Evolutionary conservation across 2,329 filamentous ascomycete species (phyloP).

Genomic region (Pyrenophora teres): DNA sequence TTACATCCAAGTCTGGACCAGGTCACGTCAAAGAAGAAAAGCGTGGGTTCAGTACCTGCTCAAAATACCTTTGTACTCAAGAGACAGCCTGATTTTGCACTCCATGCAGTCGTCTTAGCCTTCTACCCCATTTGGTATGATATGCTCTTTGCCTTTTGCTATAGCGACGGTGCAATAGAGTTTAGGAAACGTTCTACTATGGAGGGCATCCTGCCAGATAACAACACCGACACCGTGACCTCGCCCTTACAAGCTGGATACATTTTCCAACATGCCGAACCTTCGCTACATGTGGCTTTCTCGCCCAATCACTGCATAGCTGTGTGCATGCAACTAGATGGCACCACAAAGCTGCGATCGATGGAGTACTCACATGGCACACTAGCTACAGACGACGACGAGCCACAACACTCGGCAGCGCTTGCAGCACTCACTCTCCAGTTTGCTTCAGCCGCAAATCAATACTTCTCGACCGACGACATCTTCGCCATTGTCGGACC

Average conservation of each 20-base stretch:
- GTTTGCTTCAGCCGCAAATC: slow-evolving; percentile 50
- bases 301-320: slow-evolving; percentile 56
- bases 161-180: slow-evolving; percentile 80
- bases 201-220: slow-evolving; percentile 67
- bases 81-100: slow-evolving; percentile 68
- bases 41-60: slow-evolving; percentile 44
- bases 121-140: slow-evolving; percentile 72
- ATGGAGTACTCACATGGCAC: slow-evolving; percentile 49
- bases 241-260: slow-evolving; percentile 80
- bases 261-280: slow-evolving; percentile 66
- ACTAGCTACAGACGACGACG: slow-evolving; percentile 36
- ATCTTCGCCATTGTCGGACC: slow-evolving; percentile 49
- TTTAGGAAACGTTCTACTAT: slow-evolving; percentile 78
- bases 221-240: slow-evolving; percentile 67
- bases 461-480: slow-evolving; percentile 56
- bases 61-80: slow-evolving; percentile 48
- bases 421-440: slow-evolving; percentile 50
- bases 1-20: slow-evolving; percentile 80
- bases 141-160: slow-evolving; percentile 71
- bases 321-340: slow-evolving; percentile 51
- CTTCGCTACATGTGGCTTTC: slow-evolving; percentile 56
- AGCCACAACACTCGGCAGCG: slow-evolving; percentile 45
- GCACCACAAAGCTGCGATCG: slow-evolving; percentile 47
- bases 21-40: slow-evolving; percentile 68
- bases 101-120: slow-evolving; percentile 72